A percentile compares a stretch with the other conserved stretches of the same genome.
phyloP scores from a whole-genome alignment of 768 basidiomycete genomes.

The Auricularia heimuer region DNA sequence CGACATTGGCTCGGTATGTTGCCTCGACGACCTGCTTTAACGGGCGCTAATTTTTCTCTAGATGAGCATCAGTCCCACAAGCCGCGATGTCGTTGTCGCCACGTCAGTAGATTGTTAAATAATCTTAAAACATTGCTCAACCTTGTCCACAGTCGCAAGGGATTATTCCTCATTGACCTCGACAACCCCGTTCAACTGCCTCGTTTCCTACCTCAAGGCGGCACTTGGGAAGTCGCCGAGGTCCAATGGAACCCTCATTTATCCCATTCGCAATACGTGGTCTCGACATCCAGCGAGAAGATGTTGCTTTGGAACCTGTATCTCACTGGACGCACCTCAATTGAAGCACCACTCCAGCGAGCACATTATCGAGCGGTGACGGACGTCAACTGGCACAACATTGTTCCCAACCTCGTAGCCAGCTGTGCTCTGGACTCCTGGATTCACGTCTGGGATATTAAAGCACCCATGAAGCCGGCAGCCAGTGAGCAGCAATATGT shows the following conservation, averaged over 20 bases:
- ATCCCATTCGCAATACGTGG: slow-evolving; percentile 65
- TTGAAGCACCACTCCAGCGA: slow-evolving; percentile 66
- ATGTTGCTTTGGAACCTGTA: slow-evolving; percentile 95
- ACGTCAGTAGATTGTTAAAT: slow-evolving; percentile 43
- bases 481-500: slow-evolving; percentile 36
- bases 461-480: slow-evolving; percentile 57
- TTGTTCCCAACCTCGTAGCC: slow-evolving; percentile 73
- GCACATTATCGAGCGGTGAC: slow-evolving; percentile 94
- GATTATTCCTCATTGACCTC: slow-evolving; percentile 91
- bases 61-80: slow-evolving; percentile 89
- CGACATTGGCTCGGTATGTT: not conserved
- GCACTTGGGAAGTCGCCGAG: slow-evolving; percentile 91
- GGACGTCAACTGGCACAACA: slow-evolving; percentile 95
- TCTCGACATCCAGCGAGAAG: slow-evolving; percentile 83
- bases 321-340: slow-evolving; percentile 61
- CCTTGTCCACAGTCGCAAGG: slow-evolving; percentile 43
- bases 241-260: slow-evolving; percentile 89
- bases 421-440: slow-evolving; percentile 92
- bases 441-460: slow-evolving; percentile 90
- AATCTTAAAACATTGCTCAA: slow-evolving; percentile 21
- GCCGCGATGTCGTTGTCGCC: slow-evolving; percentile 82
- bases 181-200: slow-evolving; percentile 80
- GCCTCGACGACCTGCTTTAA: not conserved
- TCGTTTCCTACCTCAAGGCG: slow-evolving; percentile 90
- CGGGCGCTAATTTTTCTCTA: slow-evolving; percentile 18